Evolutionary conservation across 75 land plant species (phyloP), one percentile per base, ranked within the genome.

Genomic region (Selaginella moellendorffii): DNA sequence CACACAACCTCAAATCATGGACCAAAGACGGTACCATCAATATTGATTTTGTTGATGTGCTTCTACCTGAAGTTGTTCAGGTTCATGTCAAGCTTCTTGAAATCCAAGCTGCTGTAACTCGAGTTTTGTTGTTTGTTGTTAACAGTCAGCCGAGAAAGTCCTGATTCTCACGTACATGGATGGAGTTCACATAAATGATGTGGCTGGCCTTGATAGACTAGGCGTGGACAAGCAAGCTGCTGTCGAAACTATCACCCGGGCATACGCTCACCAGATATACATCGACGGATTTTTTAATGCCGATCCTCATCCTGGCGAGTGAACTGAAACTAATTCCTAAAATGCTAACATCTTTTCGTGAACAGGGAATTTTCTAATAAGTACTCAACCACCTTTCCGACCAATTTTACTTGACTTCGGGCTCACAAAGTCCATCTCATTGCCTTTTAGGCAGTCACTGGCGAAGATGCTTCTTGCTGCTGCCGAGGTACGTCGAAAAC

Each of bases 201-300:
- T 60, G 2, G 84, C 63, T 62, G 72, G 77, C 0, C 68, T 92
- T 52, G 81, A 88, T 53, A 79, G 78, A 42, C 69, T 73, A 63
- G 90, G 90, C 54, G 77, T 92, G 60, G 84, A 92, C 62, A 92
- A 85, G 67, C 97, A 88, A 78, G 77, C 64, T 53, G 25, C 88
- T 52, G 87, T 88, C 53, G 95, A 88, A 77, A 85, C 82, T 60
- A 92, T 92, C 23, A 92, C 97, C 0, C 96, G 96, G 65, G 83
- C 97, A 25, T 92, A 92, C 80, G 89, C 96, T 19, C 97, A 92
- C 68, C 97, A 92, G 63, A 92, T 92, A 42, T 92, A 85, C 76
- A 76, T 92, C 54, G 97, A 92, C 75, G 97, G 97, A 1, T 88
- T 92, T 65, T 92, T 92, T 28, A 92, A 92, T 78, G 97, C 97